Evolutionary conservation across 805 yeast genomes (phyloP).

Genomic region (Zygosaccharomyces bailii): DNA sequence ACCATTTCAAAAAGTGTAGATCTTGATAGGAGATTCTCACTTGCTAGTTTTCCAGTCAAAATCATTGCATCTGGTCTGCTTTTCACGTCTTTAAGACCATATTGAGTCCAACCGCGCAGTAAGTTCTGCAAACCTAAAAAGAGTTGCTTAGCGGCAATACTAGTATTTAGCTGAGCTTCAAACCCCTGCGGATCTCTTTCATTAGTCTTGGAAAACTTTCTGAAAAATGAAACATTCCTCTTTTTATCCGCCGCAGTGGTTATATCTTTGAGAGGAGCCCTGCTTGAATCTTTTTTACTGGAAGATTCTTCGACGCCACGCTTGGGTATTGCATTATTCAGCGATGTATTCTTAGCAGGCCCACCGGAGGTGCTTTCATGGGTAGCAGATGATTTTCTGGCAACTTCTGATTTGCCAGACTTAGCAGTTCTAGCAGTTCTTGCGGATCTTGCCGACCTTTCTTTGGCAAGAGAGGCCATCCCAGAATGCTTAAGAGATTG

Average conservation of each 20-base stretch:
- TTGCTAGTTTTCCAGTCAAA: constrained; percentile 61
- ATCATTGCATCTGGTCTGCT: constrained; percentile 42
- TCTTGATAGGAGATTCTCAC: constrained; percentile 58
- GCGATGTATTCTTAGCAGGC: constrained; percentile 9
- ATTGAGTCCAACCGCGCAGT: constrained; percentile 63
- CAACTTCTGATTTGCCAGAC: background rate
- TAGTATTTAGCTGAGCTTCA: constrained; percentile 30
- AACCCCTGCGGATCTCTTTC: constrained; percentile 14
- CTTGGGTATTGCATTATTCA: constrained; percentile 18
- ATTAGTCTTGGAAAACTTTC: constrained; percentile 33
- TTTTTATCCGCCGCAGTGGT: constrained; percentile 18
- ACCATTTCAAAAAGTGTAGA: constrained; percentile 61
- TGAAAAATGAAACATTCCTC: constrained; percentile 33
- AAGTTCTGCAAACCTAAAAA: constrained; percentile 61
- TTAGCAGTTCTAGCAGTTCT: background rate
- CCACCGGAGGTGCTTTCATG: constrained; percentile 1
- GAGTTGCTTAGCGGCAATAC: constrained; percentile 48
- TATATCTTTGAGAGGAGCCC: constrained; percentile 21
- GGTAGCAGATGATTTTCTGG: background rate
- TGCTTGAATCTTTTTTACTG: constrained; percentile 4
- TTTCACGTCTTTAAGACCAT: constrained; percentile 59
- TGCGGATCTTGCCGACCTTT: background rate
- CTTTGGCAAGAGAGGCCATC: background rate
- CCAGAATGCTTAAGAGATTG: constrained; percentile 3
- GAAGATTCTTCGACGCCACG: constrained; percentile 13